Evolutionary conservation across 148 eudicot genomes (phyloP), one percentile per base, ranked within the genome.

Genomic region (Mesembryanthemum crystallinum): DNA sequence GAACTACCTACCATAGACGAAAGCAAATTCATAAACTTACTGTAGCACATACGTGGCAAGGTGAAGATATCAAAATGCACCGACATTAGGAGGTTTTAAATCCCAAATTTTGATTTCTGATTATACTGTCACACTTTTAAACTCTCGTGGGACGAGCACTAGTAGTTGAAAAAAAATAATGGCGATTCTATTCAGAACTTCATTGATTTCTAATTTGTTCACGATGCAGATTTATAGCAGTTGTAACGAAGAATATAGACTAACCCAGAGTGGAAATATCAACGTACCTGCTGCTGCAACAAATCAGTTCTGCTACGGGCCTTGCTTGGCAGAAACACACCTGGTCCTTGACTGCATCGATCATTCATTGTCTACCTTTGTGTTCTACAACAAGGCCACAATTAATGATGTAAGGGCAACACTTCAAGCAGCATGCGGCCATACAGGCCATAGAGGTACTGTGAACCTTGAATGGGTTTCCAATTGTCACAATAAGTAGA

Each of bases 341-440:
- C 74, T 73, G 4, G 79, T 89, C 21, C 87, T 89, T 14, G 83
- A 83, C 66, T 89, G 88, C 63, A 23, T 89, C 1, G 84, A 87
- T 12, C 82, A 76, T 58, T 58, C 78, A 3, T 30, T 83, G 30
- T 59, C 85, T 27, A 80, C 49, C 73, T 88, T 86, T 66, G 73
- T 81, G 17, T 88, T 88, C 88, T 85, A 69, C 84, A 86, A 86
- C 76, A 87, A 68, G 72, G 92, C 92, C 68, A 81, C 89, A 17
- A 75, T 77, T 43, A 25, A 73, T 39, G 67, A 67, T 72, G 59
- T 88, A 10, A 76, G 82, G 71, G 21, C 71, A 24, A 85, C 84
- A 20, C 81, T 88, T 79, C 47, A 55, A 73, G 68, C 83, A 68
- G 92, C 84, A 28, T 88, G 92, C 52, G 75, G 89, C 63, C 82